Percentiles rank a stretch among this genome's conserved stretches.
phyloP scores from a whole-genome alignment of 371 early-diverging fungal species.

The Saksenaea vasiformis region DNA sequence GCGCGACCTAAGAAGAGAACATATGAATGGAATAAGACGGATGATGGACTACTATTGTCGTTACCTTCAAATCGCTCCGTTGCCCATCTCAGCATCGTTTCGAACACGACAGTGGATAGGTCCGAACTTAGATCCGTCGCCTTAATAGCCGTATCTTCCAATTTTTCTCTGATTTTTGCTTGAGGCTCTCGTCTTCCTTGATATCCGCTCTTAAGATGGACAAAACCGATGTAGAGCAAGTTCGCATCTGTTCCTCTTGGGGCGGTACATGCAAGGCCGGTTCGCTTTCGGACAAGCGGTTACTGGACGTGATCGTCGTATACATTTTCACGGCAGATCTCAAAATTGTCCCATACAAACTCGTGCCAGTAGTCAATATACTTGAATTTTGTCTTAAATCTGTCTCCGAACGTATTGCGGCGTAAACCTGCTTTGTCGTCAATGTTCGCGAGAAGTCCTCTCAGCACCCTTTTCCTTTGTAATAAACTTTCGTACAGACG shows the following conservation, averaged over 20 bases:
- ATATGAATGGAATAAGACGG: background rate
- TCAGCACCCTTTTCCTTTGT: background rate
- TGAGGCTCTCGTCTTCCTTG: background rate
- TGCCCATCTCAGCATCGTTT: background rate
- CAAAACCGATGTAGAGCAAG: background rate
- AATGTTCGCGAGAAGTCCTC: background rate
- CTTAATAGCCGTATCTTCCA: background rate
- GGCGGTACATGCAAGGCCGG: background rate
- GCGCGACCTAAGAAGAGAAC: background rate
- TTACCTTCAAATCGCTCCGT: background rate
- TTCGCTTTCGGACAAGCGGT: background rate
- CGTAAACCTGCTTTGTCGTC: background rate
- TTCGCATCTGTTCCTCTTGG: background rate
- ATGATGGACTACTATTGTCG: background rate
- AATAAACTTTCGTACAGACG: no score
- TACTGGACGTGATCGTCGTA: background rate
- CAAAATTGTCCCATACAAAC: background rate
- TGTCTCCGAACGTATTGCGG: background rate
- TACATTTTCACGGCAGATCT: background rate
- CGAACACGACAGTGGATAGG: background rate
- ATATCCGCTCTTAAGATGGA: background rate
- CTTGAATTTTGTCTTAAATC: background rate
- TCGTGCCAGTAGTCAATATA: background rate
- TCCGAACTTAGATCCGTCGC: background rate
- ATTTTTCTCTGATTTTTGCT: background rate